Evolutionary conservation across 2,329 filamentous ascomycete genomes (phyloP), one percentile per base, ranked within the genome.

Genomic region (Fusarium verticillioides): DNA sequence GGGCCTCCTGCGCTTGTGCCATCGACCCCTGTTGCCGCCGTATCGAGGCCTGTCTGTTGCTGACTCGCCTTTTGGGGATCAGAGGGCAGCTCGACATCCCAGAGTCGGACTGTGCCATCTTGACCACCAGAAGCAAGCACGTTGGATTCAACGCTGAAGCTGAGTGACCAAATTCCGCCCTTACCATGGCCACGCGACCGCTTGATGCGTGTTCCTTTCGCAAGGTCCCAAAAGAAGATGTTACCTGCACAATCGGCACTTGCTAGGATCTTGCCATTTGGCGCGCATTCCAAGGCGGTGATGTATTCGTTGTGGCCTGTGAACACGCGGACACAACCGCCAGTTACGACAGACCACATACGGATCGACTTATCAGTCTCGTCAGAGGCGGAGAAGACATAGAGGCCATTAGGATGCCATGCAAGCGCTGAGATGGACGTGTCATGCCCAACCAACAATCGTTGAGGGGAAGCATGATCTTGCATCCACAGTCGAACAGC

Each of bases 331-430:
- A 98, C 94, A 40, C 95, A 94, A 70, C 92, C 91, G 34, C 96
- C 96, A 13, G 93, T 96, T 16, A 91, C 89, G n/a, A 98, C 90
- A 15, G 95, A 92, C 96, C 96, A 99, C 96, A 99, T 98, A 36
- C 96, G 92, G 39, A 98, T 94, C 1, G 95, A 96, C 82, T 96
- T 96, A 82, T 99, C 90, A 11, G 87, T 89, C 79, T 91, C 95
- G 74, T 93, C 93, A 18, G 94, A 97, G 7, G 93, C 95, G 0
- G 96, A 98, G 82, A 99, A 98, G 49, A 98, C 86, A 77, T 98
- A 99, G 10, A 93, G 90, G 23, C 94, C 94, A 80, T 99, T 99
- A 1, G 96, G 94, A 78, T 99, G 96, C 91, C 96, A 99, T 19
- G 93, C 88, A n/a, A 98, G 87, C 47, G 92, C 91, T 58, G 97